Conservation (phyloP, 2,329 filamentous ascomycete genomes). For the Cytospora piceicola region DNA sequence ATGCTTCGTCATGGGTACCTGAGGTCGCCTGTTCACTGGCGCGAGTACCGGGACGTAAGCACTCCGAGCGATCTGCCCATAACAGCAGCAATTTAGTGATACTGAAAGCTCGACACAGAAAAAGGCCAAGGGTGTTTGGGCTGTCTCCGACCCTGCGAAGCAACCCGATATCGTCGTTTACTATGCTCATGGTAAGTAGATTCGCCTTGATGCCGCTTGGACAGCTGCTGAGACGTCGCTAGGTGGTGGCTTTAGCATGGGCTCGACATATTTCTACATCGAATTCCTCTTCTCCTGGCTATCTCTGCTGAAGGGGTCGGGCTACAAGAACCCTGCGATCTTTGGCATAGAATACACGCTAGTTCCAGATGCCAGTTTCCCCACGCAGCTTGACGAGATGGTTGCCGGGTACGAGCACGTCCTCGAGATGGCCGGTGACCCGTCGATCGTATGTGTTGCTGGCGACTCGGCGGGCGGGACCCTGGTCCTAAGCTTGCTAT, state of each 20-base stretch:
- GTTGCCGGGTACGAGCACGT: conserved; percentile 73
- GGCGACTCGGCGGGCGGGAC: conserved; percentile 83
- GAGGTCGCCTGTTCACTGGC: conserved; percentile 66
- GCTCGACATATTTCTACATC: conserved; percentile 80
- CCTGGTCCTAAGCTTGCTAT: conserved; percentile 71
- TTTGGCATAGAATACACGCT: conserved; percentile 82
- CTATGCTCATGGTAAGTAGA: conserved; percentile 71
- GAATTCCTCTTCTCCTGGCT: conserved; percentile 80
- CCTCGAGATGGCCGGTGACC: conserved; percentile 59
- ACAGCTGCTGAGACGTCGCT: not conserved
- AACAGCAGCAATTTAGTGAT: not conserved
- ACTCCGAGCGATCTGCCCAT: conserved; percentile 5
- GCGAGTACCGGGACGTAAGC: conserved; percentile 55
- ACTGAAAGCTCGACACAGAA: conserved; percentile 39
- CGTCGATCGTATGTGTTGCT: conserved; percentile 68
- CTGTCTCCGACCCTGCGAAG: conserved; percentile 61
- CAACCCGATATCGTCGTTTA: conserved; percentile 79
- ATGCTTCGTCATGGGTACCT: conserved; percentile 74
- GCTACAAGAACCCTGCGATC: conserved; percentile 75
- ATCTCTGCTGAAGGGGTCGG: conserved; percentile 63
- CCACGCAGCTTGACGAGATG: conserved; percentile 72
- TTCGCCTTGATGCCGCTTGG: too few relatives aligned
- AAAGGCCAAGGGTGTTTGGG: conserved; percentile 69
- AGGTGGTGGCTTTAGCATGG: conserved; percentile 85
- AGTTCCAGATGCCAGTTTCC: conserved; percentile 74